Evolutionary conservation across 805 yeast genomes (phyloP), one percentile per base, ranked within the genome.

Genomic region (Barnettozyma botsteinii): DNA sequence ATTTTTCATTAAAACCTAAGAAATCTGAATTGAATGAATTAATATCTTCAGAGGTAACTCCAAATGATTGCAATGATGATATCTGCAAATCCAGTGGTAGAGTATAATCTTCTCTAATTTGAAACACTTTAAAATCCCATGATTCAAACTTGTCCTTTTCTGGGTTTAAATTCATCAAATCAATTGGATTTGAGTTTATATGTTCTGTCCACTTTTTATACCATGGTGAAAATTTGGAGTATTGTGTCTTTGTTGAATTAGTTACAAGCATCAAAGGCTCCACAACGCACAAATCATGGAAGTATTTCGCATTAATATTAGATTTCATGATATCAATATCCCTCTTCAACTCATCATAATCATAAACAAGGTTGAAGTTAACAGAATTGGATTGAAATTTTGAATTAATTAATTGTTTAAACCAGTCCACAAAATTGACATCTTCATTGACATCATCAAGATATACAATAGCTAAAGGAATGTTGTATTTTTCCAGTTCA

Each of bases 201-300:
- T 55, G 48, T 13, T 52, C 50, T 7, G 53, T 49, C 76, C 76
- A 72, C 23, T 66, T 61, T 40, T 59, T 66, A 45, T 60, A 69
- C 74, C 75, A 72, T 0, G 76, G 76, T 4, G 73, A 61, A 44
- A 71, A 72, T 10, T 69, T 70, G 2, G 73, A 64, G 38, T 66
- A 72, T 35, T 62, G 70, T 1, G 69, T 61, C 1, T 72, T 73
- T 45, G 65, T 67, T 26, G 66, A 25, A 15, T 39, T 64, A 0
- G 75, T 64, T 7, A 52, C 56, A 26, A 72, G 49, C 13, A 45
- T 50, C 2, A 69, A 65, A 0, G 76, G 76, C 10, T 51, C 48
- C 13, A 71, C 67, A 10, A 69, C 60, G 41, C 75, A 70, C 14
- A 62, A 55, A 48, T 71, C 72, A 50, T 72, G 76, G 38, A 34